Conservation (phyloP, 202 grass and related monocot genomes). For the Cymbopogon flexuosus region DNA sequence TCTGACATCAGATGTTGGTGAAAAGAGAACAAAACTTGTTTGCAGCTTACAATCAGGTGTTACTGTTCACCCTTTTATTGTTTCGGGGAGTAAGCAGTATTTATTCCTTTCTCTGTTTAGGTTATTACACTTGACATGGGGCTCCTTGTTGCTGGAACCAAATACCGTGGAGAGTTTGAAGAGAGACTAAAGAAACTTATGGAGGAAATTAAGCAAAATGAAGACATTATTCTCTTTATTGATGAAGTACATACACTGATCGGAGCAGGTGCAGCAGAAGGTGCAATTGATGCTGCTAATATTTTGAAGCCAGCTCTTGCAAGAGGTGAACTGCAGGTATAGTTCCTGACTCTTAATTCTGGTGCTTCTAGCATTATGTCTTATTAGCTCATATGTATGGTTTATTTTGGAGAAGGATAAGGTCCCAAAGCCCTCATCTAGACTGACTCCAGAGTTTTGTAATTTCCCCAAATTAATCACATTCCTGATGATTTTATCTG, state of each 20-base stretch:
- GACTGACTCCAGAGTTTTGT: not conserved
- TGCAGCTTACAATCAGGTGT: not conserved
- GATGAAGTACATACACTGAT: slow-evolving; percentile 94
- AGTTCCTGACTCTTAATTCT: not conserved
- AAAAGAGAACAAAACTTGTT: not conserved
- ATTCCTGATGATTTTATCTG: slow-evolving; percentile 18
- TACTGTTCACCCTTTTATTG: not conserved
- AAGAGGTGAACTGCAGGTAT: slow-evolving; percentile 91
- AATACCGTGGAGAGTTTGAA: slow-evolving; percentile 92
- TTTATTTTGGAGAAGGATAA: slow-evolving; percentile 19
- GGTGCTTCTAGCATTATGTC: slow-evolving; percentile 4
- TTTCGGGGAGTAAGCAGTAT: not conserved
- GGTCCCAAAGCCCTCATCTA: not conserved
- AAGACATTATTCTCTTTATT: slow-evolving; percentile 89
- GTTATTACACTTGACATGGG: slow-evolving; percentile 97
- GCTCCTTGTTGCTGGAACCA: slow-evolving; percentile 88
- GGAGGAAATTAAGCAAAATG: slow-evolving; percentile 92
- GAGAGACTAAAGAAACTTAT: slow-evolving; percentile 84
- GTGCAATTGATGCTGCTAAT: slow-evolving; percentile 92
- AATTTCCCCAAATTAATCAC: not conserved
- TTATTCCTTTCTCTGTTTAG: slow-evolving; percentile 24
- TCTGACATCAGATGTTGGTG: not conserved
- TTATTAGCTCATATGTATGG: not conserved
- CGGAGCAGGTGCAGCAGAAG: slow-evolving; percentile 89
- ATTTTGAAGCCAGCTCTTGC: slow-evolving; percentile 90